Evolutionary conservation across 2,329 filamentous ascomycete species (phyloP), one percentile per base, ranked within the genome.

Genomic region (Raffaelea ambrosiae): DNA sequence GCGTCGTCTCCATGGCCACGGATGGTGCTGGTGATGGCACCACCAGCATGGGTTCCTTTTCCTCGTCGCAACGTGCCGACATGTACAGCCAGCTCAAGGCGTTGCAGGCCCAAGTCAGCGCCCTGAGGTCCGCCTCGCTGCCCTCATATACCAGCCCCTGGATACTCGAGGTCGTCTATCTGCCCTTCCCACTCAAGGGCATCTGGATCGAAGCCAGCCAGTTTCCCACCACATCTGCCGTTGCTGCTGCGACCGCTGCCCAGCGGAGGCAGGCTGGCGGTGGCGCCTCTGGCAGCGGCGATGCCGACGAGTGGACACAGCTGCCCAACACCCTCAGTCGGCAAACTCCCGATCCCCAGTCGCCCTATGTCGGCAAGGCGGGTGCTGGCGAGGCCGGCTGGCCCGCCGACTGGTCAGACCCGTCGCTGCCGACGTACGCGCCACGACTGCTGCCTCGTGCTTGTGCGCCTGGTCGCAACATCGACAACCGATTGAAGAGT

Each of bases 141-240:
- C 84, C 86, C n/a, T 80, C 83, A 0, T 69, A 70, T 23, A 64
- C 66, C 39, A 71, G 77, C 38, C 83, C 85, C 0, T 89, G 85
- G 83, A 77, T 85, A 54, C 68, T 91, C 2, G 85, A 90, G 58
- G 82, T 90, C 4, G 79, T 90, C 1, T 79, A 89, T 49, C 62
- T 90, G 8, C 86, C 86, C 1, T 91, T 87, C 61, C 71, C 74
- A 1, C 64, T 81, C 7, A 76, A 72, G 54, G 72, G 69, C 20
- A 56, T 81, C 5, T 81, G 77, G 77, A 66, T 76, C 50, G 66
- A 68, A 40, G 61, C 68, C 4, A 60, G 67, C 51, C 69, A 77
- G 3, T 77, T 80, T 59, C 48, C 54, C 0, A 68, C 66, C 43
- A 49, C 59, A 3, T 59, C 58, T 29, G 50, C 49, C 10, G 48